Conservation (phyloP, 805 yeast species). For the Starmerella kuoi region DNA sequence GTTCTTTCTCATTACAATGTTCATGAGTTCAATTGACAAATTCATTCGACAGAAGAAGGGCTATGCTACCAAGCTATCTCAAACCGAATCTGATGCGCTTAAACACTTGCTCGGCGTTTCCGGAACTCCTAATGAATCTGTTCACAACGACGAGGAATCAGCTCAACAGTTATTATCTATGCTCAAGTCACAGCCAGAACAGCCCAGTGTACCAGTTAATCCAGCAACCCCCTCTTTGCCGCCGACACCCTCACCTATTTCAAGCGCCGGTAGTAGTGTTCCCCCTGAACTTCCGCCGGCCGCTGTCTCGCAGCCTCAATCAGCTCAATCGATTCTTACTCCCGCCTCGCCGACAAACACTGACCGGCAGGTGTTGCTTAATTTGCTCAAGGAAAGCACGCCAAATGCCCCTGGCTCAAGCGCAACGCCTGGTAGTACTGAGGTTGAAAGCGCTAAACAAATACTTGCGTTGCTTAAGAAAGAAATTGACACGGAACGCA, state of each 20-base stretch:
- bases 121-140: conserved; percentile 1
- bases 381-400: conserved; percentile 19
- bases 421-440: background rate
- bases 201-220: background rate
- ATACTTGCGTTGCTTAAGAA: conserved; percentile 24
- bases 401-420: background rate
- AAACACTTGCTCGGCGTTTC: conserved; percentile 26
- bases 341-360: background rate
- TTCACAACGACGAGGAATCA: conserved; percentile 13
- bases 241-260: background rate
- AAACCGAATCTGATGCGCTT: conserved; percentile 25
- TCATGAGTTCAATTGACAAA: conserved; percentile 27
- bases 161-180: conserved; percentile 16
- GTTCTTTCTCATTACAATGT: conserved; percentile 31
- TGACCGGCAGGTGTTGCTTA: conserved; percentile 23
- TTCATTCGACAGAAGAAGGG: conserved; percentile 27
- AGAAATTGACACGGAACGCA: conserved; percentile 18
- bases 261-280: background rate
- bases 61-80: conserved; percentile 22
- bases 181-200: conserved; percentile 5
- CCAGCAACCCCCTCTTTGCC: background rate
- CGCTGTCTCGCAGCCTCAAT: background rate
- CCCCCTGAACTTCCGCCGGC: background rate
- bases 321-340: background rate
- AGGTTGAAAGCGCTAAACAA: conserved; percentile 26